Evolutionary conservation across 2,329 filamentous ascomycete species (phyloP), one percentile per base, ranked within the genome.

Genomic region (Leptographium wingfieldii): DNA sequence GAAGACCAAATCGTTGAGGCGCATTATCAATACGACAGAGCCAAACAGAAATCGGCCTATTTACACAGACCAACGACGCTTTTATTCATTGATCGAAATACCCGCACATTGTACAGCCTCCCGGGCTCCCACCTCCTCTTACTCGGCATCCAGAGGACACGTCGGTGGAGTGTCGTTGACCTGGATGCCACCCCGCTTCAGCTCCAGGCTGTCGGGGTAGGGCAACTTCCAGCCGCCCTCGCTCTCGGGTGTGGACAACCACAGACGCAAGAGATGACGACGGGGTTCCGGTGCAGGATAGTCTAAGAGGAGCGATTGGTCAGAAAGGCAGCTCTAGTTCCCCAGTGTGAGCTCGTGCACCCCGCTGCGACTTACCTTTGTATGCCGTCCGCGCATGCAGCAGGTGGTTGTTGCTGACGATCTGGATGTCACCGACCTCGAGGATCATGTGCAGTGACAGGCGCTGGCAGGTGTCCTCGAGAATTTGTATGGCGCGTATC

Each of bases 131-230:
- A 27, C 48, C 1, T 12, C 9, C 10, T 27, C 3, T 54, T 46
- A 92, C 72, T 92, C 89, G 0, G 87, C 89, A 74, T 92, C 88
- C 56, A 91, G 74, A 11, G 86, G 85, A 51, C 86, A 88, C 57
- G 85, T 82, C 1, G 90, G 90, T 10, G 86, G 76, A 31, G 80
- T 88, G 70, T 95, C 83, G 71, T 95, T 82, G 2, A 96, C 90
- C 74, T 95, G 91, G 65, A 95, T 89, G 0, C 90, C 91, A 9
- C 90, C 90, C 22, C 91, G 80, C 81, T 95, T 95, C 81, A 88
- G 89, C 78, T 94, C 87, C 60, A 81, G 76, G 60, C 82, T 87
- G 72, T 95, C 91, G 66, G 83, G 85, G 74, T 92, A 92, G 1
- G 90, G 90, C 71, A 95, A 72, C 57, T 81, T 84, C 90, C 90